Evolutionary conservation across 495 filamentous ascomycete species (phyloP).

Genomic region (Pseudevernia furfuracea): DNA sequence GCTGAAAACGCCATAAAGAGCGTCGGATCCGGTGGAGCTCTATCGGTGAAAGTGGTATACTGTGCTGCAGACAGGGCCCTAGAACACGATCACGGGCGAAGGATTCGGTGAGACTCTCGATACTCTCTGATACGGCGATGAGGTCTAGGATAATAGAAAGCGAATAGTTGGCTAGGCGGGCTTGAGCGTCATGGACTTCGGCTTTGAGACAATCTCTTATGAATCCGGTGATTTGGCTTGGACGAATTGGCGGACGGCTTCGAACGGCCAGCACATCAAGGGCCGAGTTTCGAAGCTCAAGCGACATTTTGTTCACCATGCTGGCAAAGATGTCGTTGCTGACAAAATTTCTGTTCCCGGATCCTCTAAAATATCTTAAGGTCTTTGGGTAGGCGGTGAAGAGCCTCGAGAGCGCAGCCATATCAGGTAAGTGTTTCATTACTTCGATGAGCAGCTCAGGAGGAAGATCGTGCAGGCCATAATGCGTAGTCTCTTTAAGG

Average conservation of each 20-base stretch:
- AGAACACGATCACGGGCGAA: constrained; percentile 1
- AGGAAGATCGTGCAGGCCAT: neutral
- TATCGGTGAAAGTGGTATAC: neutral
- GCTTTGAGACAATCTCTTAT: neutral
- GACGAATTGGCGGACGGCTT: neutral
- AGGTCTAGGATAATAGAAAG: neutral
- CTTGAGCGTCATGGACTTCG: neutral
- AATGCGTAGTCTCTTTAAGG: neutral
- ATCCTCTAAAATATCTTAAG: neutral
- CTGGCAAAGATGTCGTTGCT: neutral
- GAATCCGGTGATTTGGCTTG: neutral
- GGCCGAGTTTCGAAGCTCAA: neutral
- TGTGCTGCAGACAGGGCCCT: neutral
- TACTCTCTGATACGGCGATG: neutral
- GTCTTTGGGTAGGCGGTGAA: neutral
- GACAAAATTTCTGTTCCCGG: no score
- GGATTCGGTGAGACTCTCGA: neutral
- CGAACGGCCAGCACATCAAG: neutral
- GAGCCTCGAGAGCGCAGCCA: neutral
- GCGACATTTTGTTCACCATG: neutral
- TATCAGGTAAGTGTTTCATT: constrained; percentile 4
- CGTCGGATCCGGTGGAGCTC: constrained; percentile 5
- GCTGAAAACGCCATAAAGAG: constrained; percentile 12
- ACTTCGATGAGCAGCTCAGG: neutral
- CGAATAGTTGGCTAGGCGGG: neutral